Percentiles rank a stretch among this genome's conserved stretches.
Evolutionary conservation across 257 asterid genomes (phyloP).

Genomic region (Apocynum venetum): DNA sequence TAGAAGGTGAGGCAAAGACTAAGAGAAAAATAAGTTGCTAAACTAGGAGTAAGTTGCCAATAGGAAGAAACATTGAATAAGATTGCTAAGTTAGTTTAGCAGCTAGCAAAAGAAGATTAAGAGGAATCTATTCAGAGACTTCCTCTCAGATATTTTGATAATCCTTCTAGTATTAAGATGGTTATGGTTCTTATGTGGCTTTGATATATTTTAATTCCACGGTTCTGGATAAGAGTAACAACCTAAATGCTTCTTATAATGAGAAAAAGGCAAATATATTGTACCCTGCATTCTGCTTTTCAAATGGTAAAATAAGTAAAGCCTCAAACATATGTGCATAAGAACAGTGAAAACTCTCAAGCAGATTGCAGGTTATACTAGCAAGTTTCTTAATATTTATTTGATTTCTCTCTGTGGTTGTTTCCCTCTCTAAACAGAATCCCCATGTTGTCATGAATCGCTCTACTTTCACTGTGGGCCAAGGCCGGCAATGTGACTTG

Average conservation of each 20-base stretch:
- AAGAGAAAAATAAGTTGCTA: not conserved
- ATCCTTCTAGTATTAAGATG: not conserved
- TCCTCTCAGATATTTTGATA: not conserved
- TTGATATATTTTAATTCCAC: not conserved
- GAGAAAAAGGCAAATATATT: not conserved
- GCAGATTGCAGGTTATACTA: not conserved
- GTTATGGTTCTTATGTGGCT: not conserved
- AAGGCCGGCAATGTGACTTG: conserved; percentile 56
- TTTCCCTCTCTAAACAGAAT: conserved; percentile 35
- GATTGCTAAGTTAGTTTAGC: not conserved
- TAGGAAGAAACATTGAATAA: not conserved
- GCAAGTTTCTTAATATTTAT: not conserved
- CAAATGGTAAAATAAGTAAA: not conserved
- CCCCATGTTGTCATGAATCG: conserved; percentile 61
- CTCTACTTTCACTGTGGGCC: conserved; percentile 51
- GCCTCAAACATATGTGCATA: not conserved
- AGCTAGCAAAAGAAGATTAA: not conserved
- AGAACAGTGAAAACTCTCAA: not conserved
- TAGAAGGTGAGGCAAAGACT: not conserved
- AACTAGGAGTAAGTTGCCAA: not conserved
- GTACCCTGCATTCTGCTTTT: not conserved
- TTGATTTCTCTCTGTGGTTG: not conserved
- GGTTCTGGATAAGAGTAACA: not conserved
- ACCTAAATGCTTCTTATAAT: conserved; percentile 1
- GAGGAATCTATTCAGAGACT: not conserved